Base-by-base conservation (phyloP, 2,329 filamentous ascomycete species). In the Cytospora schulzeri region DNA sequence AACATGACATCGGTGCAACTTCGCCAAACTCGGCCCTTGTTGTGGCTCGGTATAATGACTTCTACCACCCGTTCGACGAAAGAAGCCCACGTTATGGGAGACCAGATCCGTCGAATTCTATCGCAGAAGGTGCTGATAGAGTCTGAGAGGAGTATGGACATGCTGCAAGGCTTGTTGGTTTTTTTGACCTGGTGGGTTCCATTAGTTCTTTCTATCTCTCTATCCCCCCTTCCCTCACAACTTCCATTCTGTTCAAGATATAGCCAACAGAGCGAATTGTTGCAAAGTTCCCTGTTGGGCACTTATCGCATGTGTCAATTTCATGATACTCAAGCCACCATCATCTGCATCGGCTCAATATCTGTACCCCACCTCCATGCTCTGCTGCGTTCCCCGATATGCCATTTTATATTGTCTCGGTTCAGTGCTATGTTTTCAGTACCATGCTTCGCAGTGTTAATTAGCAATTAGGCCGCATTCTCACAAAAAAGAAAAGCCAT, bases 31-130 rank as follows among this genome's bases (percentile, higher is more conserved):
- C 72, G 75, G 5, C 83, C 85, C 0, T 81, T 83, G 57, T 69
- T 85, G 6, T 85, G 81, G 78, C 69, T 83, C 11, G 78, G 77
- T 41, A 82, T 87, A 55, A 76, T 80, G 69, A 76, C 80, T 48
- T 71, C 83, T 12, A 78, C 80, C 1, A 77, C 77, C 52, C 80
- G 77, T 67, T 79, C 78, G 1, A 72, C 74, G 0, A 69, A 73
- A 3, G 75, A 78, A 59, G 81, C 84, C 62, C 57, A 73, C 0
- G 71, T 72, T 1, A 69, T 83, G 41, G 75, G 75, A 41, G 77
- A 77, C 2, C 76, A 74, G 22, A 73, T 82, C 7, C 79, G 80
- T 51, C 74, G 78, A 53, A 75, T 80, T 29, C 60, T 85, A 17
- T 77, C 81, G 0, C 75, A 79, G n/a, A 78, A 77, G 62, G 73